Evolutionary conservation across 495 filamentous ascomycete genomes (phyloP).

Genomic region (Bathelium albidoporum): DNA sequence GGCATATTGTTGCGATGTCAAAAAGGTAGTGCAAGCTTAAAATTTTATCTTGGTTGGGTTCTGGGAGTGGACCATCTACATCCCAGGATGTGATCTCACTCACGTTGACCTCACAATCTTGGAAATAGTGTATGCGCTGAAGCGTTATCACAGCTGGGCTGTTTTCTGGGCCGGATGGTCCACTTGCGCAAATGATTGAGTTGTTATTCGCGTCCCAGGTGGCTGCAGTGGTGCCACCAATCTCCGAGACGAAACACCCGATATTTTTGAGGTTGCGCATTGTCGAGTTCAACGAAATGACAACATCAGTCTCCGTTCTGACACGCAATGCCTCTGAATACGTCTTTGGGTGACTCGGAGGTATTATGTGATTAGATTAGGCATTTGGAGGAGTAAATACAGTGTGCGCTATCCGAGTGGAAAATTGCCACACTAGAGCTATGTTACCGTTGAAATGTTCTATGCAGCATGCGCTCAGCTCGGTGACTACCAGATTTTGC

Average conservation of each 20-base stretch:
- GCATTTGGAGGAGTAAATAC: too few relatives aligned
- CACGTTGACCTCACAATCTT: slow-evolving; percentile 11
- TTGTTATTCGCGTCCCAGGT: slow-evolving; percentile 27
- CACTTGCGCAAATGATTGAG: slow-evolving; percentile 24
- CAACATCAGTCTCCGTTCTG: not conserved
- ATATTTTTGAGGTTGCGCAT: slow-evolving; percentile 33
- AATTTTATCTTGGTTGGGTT: slow-evolving; percentile 59
- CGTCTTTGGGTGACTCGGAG: too few relatives aligned
- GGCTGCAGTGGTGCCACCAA: slow-evolving; percentile 25
- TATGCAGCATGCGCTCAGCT: too few relatives aligned
- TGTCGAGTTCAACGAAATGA: not conserved
- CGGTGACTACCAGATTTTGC: too few relatives aligned
- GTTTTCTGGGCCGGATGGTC: slow-evolving; percentile 24
- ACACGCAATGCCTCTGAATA: not conserved
- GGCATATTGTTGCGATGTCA: slow-evolving; percentile 62
- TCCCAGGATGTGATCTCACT: slow-evolving; percentile 71
- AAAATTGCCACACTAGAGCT: too few relatives aligned
- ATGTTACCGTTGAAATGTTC: too few relatives aligned
- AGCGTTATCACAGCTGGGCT: slow-evolving; percentile 27
- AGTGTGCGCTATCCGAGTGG: too few relatives aligned
- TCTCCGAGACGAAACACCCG: slow-evolving; percentile 16
- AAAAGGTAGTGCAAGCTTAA: slow-evolving; percentile 73
- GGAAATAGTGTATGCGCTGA: slow-evolving; percentile 17
- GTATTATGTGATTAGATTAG: too few relatives aligned
- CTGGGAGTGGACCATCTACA: slow-evolving; percentile 58